Evolutionary conservation across 768 basidiomycete genomes (phyloP).

Genomic region (Pisolithus sp.): DNA sequence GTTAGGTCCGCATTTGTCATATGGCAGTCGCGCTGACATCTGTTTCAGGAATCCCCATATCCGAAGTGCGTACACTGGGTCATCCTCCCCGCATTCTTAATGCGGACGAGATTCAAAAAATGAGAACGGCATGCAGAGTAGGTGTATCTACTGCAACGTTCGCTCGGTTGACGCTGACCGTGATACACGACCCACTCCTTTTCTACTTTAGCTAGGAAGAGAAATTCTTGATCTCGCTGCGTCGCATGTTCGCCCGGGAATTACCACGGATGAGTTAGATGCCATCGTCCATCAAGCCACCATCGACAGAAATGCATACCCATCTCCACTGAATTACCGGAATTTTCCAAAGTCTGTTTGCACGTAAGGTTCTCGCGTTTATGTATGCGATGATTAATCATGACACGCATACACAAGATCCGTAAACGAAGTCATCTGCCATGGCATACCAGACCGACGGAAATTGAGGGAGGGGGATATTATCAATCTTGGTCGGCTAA

Average conservation of each 20-base stretch:
- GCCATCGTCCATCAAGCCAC: constrained; percentile 87
- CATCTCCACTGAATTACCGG: constrained; percentile 88
- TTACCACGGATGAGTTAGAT: constrained; percentile 95
- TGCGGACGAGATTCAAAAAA: constrained; percentile 77
- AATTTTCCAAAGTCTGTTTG: constrained; percentile 94
- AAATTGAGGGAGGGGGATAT: constrained; percentile 90
- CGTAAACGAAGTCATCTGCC: constrained; percentile 94
- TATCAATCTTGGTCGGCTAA: constrained; percentile 74
- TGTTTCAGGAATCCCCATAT: constrained; percentile 48
- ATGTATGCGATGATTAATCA: constrained; percentile 1
- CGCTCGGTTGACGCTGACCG: not conserved
- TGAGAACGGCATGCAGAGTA: constrained; percentile 83
- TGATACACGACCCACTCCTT: not conserved
- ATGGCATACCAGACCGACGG: constrained; percentile 89
- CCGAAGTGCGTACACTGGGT: constrained; percentile 52
- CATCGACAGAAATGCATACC: constrained; percentile 88
- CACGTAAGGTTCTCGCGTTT: constrained; percentile 54
- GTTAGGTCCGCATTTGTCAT: constrained; percentile 34
- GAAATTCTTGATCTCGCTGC: constrained; percentile 95
- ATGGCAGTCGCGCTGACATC: not conserved
- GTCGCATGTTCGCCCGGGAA: constrained; percentile 78
- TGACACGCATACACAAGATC: constrained; percentile 43
- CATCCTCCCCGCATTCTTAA: constrained; percentile 61
- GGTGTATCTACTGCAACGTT: constrained; percentile 23
- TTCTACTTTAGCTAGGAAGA: constrained; percentile 57